phyloP scores from a whole-genome alignment of 257 asterid species.

The Solanum pennellii region DNA sequence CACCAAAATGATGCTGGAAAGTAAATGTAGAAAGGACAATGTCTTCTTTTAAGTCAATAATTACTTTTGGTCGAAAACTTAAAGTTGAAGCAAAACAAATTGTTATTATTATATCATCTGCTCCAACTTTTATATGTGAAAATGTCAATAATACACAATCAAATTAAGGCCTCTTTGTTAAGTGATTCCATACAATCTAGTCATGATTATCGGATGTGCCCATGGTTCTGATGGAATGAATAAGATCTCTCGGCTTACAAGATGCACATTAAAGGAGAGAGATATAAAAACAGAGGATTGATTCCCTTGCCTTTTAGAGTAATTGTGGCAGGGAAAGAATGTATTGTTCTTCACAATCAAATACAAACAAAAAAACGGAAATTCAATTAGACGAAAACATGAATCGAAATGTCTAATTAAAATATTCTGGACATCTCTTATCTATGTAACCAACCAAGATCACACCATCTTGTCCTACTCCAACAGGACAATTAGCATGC shows the following conservation, averaged over 20 bases:
- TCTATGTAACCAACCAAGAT: constrained; percentile 31
- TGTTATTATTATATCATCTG: neutral
- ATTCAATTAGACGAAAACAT: neutral
- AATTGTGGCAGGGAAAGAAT: neutral
- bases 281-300: neutral
- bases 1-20: neutral
- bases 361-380: neutral
- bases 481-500: constrained; percentile 74
- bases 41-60: neutral
- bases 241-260: neutral
- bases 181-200: neutral
- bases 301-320: neutral
- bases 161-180: neutral
- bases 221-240: neutral
- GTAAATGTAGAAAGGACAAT: neutral
- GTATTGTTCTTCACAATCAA: neutral
- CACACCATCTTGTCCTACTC: constrained; percentile 69
- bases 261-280: neutral
- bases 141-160: neutral
- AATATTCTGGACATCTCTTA: constrained; percentile 71
- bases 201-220: neutral
- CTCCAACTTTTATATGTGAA: neutral
- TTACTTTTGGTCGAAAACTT: neutral
- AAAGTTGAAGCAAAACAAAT: neutral
- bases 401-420: constrained; percentile 15